Base-by-base conservation (phyloP, 768 basidiomycete genomes). In the Auricularia cornea region DNA sequence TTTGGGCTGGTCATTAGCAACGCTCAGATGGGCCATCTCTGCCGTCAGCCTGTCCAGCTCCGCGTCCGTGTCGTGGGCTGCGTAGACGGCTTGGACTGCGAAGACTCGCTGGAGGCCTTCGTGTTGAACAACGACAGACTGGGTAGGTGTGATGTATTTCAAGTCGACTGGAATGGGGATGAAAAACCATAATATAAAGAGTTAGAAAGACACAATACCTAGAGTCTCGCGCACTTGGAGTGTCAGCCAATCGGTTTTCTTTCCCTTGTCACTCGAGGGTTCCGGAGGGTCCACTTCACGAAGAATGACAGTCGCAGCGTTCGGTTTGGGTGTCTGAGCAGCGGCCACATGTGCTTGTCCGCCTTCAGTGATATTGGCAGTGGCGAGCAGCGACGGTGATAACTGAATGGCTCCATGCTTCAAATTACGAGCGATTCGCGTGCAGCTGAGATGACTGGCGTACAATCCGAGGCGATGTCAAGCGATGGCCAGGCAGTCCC, bases 401-500 rank as follows among this genome's bases (percentile, higher is more conserved):
- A 87, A 71, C 40, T 79, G 73, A 64, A 89, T 73, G 67, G 73
- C 90, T 92, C 66, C 56, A 68, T 14, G n/a, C 52, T 30, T 28
- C 63, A 62, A 35, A 26, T 33, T 57, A 5, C 28, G 63, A 52
- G 29, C 30, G 18, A 60, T 29, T 44, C 63, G 62, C 51, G 48
- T 60, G 51, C 62, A 59, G 64, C 63, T 31, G 60, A 59, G 23
- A 62, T 48, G 61, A 60, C 35, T 40, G 62, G 11, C 85, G 69
- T 72, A 88, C 90, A 76, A 65, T 84, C 81, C 60, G 78, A 79
- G 30, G 83, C 70, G 62, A 86, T 61, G 8, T 89, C 87, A 54
- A 80, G 68, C 41, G 86, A 88, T n/a, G 90, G 89, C 90, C 90
- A 92, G 68, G 83, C 80, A 56, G 85, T 75, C 4, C 90, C 91